Base-by-base conservation (phyloP, 2,329 filamentous ascomycete species). In the Metarhizium brunneum region DNA sequence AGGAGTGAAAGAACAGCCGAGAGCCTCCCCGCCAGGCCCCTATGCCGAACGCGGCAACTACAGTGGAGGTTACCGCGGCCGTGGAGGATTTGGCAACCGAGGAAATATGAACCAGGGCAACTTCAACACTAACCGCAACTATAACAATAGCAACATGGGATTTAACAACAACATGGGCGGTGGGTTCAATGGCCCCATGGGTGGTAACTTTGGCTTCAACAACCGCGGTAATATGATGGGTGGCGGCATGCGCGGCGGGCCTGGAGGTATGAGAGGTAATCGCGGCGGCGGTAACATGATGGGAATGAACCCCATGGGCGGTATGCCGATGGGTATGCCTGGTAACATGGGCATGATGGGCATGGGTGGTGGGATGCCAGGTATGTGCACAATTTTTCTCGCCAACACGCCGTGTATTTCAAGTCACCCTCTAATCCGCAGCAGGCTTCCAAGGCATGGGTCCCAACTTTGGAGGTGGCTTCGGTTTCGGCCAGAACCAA, bases 391-490 rank as follows among this genome's bases (percentile, higher is more conserved):
- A 35, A 35, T 35, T 6, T 25, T 1, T 25, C 32, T 64, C 50
- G 29, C 48, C 13, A 32, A 3, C 18, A 20, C 16, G 14, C 36
- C 45, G 32, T 42, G 29, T 25, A 20, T 36, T 16, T 36, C 14
- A 43, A 5, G 30, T 11, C 35, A 29, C 35, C 3, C 10, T 38
- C 65, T 71, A 56, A 71, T 58, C 11, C 5, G 38, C 45, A 18
- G 3, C 62, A 78, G 84, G 81, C 47, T 90, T 90, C 69, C 83
- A 84, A 72, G 82, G 78, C 58, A 84, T 86, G 74, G 82, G 82
- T 65, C 78, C 80, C 54, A 82, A 85, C 64, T 92, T 91, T 72
- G 88, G 87, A 66, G 82, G 85, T 42, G 83, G 78, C 56, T 91
- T 90, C 11, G 66, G 65, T 73, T 92, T 90, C 69, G 75, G 77